A percentile compares a stretch with the other conserved stretches of the same genome.
phyloP scores from a whole-genome alignment of 345 rosid species.

The Ceriops tagal region DNA sequence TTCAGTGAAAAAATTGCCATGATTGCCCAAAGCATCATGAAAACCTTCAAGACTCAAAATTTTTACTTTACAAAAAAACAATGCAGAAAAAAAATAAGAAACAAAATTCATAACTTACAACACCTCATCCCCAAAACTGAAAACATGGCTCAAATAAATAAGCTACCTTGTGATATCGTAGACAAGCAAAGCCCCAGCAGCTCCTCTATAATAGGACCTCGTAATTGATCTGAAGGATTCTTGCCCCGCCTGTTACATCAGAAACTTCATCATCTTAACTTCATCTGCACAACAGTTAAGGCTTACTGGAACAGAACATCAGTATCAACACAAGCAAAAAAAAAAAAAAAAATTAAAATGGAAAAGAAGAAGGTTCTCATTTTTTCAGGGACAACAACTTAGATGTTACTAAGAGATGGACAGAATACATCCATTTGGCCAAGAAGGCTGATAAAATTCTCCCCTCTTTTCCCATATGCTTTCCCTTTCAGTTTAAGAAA shows the following conservation, averaged over 20 bases:
- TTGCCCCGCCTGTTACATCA: constrained; percentile 76
- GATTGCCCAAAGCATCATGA: background rate
- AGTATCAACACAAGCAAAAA: too few relatives aligned
- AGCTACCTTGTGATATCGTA: constrained; percentile 88
- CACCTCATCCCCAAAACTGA: background rate
- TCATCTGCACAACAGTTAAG: background rate
- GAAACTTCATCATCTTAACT: background rate
- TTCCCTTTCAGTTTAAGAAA: too few relatives aligned
- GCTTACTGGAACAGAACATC: background rate
- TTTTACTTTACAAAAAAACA: background rate
- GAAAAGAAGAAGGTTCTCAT: too few relatives aligned
- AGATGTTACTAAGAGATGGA: too few relatives aligned
- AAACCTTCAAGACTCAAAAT: too few relatives aligned
- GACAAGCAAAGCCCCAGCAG: constrained; percentile 98
- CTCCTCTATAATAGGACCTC: constrained; percentile 93
- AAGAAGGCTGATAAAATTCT: too few relatives aligned
- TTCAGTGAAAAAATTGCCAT: background rate
- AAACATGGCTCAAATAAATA: background rate
- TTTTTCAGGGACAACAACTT: too few relatives aligned
- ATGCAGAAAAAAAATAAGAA: background rate
- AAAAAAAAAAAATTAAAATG: too few relatives aligned
- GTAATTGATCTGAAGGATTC: constrained; percentile 97
- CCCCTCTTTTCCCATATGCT: too few relatives aligned
- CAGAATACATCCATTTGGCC: too few relatives aligned
- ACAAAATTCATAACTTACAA: background rate